Evolutionary conservation across 2,329 filamentous ascomycete species (phyloP), one percentile per base, ranked within the genome.

Genomic region (Botrytis squamosa): DNA sequence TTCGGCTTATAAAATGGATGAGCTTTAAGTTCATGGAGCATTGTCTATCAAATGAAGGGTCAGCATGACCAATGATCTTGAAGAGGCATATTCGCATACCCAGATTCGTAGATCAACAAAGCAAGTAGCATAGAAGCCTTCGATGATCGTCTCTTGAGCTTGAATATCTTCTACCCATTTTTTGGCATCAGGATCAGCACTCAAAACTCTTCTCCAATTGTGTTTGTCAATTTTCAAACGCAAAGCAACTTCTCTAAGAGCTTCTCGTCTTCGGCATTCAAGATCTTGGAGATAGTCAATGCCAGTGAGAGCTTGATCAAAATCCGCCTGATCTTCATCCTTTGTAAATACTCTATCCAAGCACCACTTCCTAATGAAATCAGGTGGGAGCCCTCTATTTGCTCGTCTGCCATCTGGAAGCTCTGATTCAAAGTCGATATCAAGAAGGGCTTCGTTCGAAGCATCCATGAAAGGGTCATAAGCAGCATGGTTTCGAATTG

Each of bases 251-350:
- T 76, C 74, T 9, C 76, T 71, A 55, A 80, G 60, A 20, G 73
- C 55, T 4, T 52, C 66, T 55, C 76, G 69, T 67, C 80, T 74
- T 5, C 74, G 76, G 40, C 68, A 75, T 65, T 81, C 80, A 5
- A 80, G 69, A 60, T 79, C 76, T 7, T 77, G 71, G 16, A 81
- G 71, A 55, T 80, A 81, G 62, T 81, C 80, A 33, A 81, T 63
- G 3, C 70, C 77, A 2, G 74, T 75, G 14, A 81, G 65, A 16
- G 76, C 76, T 64, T 77, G 75, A 29, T 44, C 57, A 62, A 80
- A 80, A 18, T 78, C 70, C 0, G 75, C 78, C n/a, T 57, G 25
- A 14, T 77, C 74, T 33, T 75, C 49, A 46, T 77, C 77, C 7
- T 78, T 67, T n/a, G 70, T 46, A 49, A 79, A 79, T 14, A 74